Evolutionary conservation across 306 rosid genomes (phyloP), one percentile per base, ranked within the genome.

Genomic region (Fragaria vesca): DNA sequence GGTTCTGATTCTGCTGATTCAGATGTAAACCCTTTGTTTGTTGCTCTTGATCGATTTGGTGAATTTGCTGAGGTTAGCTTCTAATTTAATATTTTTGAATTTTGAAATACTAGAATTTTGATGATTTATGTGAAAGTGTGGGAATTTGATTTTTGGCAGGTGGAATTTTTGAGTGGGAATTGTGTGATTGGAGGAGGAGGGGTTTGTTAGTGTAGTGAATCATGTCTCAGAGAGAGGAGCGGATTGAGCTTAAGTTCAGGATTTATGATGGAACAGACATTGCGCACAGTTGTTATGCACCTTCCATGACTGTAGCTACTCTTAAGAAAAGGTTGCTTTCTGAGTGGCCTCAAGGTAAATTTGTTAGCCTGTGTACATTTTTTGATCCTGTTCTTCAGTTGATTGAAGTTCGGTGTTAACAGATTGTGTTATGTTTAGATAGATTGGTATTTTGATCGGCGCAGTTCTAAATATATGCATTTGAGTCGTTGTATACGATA

Each of bases 221-320:
- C 36, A 91, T 90, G 97, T 90, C 88, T 71, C 87, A 81, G 79
- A 85, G 82, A 65, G 87, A 87, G 78, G 91, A 77, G 48, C 30
- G 36, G 47, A 72, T 87, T 51, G 90, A 87, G 71, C 91, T 91
- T 83, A 90, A 88, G 52, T 91, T 91, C 78, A 86, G 94, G 60
- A 85, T 91, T 57, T 91, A 81, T 72, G 97, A 92, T 73, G 97
- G 95, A 80, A 88, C 97, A 0, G 97, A 92, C 81, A 85, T 92
- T 78, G 91, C 88, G 30, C 91, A 87, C 48, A 66, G 69, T 34
- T 69, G 80, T 71, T 90, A 90, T 79, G 69, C 87, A n/a, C 63
- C 87, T 28, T 85, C 91, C 30, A 81, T 85, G 17, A 83, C 91
- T 46, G 81, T 85, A 28, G 85, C 82, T 77, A 66, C 85, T 70